A percentile compares a stretch with the other conserved stretches of the same genome.
Evolutionary conservation across 2,329 filamentous ascomycete genomes (phyloP).

Genomic region (Raffaelea ambrosiae): DNA sequence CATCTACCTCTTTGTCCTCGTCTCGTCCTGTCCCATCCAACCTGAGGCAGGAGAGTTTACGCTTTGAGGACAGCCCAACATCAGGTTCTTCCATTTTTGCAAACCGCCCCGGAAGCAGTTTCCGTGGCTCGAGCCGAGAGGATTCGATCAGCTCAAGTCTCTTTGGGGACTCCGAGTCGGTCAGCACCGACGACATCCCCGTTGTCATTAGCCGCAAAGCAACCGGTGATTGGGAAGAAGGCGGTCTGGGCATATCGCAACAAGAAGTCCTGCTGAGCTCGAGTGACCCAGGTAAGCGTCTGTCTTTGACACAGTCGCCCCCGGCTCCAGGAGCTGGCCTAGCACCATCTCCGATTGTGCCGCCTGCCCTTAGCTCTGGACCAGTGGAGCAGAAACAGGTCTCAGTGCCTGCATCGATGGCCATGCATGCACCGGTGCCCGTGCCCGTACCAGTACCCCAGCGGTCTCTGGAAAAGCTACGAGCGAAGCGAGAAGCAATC

Average conservation of each 20-base stretch:
- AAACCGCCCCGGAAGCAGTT: constrained; percentile 62
- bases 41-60: constrained; percentile 55
- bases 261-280: constrained; percentile 34
- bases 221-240: constrained; percentile 70
- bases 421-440: constrained; percentile 32
- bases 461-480: constrained; percentile 65
- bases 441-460: constrained; percentile 40
- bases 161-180: constrained; percentile 77
- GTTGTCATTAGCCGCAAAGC: constrained; percentile 64
- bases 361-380: background rate
- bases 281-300: constrained; percentile 18
- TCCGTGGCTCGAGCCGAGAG: constrained; percentile 71
- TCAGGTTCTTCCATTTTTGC: constrained; percentile 67
- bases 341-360: background rate
- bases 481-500: constrained; percentile 63
- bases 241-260: constrained; percentile 70
- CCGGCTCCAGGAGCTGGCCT: background rate
- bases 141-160: constrained; percentile 85
- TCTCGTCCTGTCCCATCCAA: constrained; percentile 47
- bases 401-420: constrained; percentile 57
- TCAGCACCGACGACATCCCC: constrained; percentile 68
- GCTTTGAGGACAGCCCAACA: constrained; percentile 74
- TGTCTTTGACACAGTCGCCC: background rate
- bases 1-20: constrained; percentile 30
- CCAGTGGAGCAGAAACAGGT: constrained; percentile 30